phyloP scores from a whole-genome alignment of 768 basidiomycete genomes.

The Trametes villosa region DNA sequence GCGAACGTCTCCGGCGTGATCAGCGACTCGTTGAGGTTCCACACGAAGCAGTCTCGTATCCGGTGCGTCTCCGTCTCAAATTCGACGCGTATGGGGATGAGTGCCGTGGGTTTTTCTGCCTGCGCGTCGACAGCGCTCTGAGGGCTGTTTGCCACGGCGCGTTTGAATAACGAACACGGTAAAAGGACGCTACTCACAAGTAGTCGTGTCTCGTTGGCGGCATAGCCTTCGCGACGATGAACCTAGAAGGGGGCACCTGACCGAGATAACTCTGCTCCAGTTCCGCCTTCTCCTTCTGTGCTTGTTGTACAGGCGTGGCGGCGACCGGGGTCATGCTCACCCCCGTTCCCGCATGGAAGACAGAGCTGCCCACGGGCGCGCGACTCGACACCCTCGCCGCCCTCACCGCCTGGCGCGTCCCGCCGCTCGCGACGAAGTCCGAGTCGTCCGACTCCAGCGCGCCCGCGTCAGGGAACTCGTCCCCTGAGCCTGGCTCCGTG shows the following conservation, averaged over 20 bases:
- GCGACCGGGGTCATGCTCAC: conserved; percentile 29
- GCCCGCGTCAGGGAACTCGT: conserved; percentile 81
- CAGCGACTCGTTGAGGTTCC: conserved; percentile 90
- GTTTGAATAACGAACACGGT: not conserved
- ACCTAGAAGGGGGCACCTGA: conserved; percentile 77
- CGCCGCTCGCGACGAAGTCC: conserved; percentile 71
- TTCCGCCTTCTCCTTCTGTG: conserved; percentile 52
- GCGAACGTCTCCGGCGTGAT: conserved; percentile 89
- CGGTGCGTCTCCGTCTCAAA: conserved; percentile 91
- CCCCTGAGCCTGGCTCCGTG: conserved; percentile 82
- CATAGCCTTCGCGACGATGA: conserved; percentile 65
- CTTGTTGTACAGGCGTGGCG: conserved; percentile 39
- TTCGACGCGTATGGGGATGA: conserved; percentile 94
- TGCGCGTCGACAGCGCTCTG: conserved; percentile 67
- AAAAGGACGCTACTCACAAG: conserved; percentile 57
- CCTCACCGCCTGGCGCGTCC: conserved; percentile 59
- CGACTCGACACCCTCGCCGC: conserved; percentile 32
- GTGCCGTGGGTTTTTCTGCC: conserved; percentile 54
- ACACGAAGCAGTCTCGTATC: conserved; percentile 93
- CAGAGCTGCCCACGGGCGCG: conserved; percentile 44
- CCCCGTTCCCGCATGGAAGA: conserved; percentile 55
- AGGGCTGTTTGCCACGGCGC: conserved; percentile 45
- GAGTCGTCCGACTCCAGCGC: conserved; percentile 86
- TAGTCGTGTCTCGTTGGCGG: conserved; percentile 70
- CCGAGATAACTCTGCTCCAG: conserved; percentile 92